These are phyloP conservation scores for Filobasidium uniguttulatum DNA, from an alignment of 1,284 basidiomycete species.

Conservation along the genomic window DNA sequence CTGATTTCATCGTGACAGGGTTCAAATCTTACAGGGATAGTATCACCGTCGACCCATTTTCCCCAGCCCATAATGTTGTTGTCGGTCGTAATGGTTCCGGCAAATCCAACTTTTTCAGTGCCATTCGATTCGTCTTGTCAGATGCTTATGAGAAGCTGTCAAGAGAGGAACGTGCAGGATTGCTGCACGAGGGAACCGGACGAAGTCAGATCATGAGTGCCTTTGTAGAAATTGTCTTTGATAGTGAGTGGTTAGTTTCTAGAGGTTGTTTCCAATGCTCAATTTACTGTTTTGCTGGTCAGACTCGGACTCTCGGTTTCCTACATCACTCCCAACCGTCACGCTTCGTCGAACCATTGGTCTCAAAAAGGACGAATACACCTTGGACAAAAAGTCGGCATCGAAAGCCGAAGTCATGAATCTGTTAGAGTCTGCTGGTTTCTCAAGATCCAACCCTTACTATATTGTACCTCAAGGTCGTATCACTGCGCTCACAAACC, in stretches of 20 bases:
- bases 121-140: conserved; percentile 91
- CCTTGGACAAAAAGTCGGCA: conserved; percentile 77
- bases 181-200: conserved; percentile 85
- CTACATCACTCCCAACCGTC: conserved; percentile 70
- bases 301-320: conserved; percentile 66
- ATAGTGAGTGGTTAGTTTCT: conserved; percentile 41
- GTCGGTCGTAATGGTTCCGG: conserved; percentile 91
- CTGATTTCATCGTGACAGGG: conserved; percentile 36
- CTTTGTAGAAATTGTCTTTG: conserved; percentile 77
- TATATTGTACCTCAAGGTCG: conserved; percentile 98
- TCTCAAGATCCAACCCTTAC: conserved; percentile 93
- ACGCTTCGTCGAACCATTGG: conserved; percentile 86
- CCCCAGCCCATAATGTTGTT: conserved; percentile 75
- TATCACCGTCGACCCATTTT: conserved; percentile 45
- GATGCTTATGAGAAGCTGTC: conserved; percentile 96
- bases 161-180: conserved; percentile 77
- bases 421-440: conserved; percentile 85
- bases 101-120: conserved; percentile 96
- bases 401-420: conserved; percentile 97
- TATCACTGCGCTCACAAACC: conserved; percentile 95
- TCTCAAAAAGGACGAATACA: conserved; percentile 97
- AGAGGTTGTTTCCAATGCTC: neutral
- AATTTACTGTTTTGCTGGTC: neutral
- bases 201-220: conserved; percentile 82
- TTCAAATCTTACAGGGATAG: conserved; percentile 83